Percentiles rank a stretch among this genome's conserved stretches.
phyloP scores from a whole-genome alignment of 805 yeast genomes.

The Saccharomyces paradoxus region DNA sequence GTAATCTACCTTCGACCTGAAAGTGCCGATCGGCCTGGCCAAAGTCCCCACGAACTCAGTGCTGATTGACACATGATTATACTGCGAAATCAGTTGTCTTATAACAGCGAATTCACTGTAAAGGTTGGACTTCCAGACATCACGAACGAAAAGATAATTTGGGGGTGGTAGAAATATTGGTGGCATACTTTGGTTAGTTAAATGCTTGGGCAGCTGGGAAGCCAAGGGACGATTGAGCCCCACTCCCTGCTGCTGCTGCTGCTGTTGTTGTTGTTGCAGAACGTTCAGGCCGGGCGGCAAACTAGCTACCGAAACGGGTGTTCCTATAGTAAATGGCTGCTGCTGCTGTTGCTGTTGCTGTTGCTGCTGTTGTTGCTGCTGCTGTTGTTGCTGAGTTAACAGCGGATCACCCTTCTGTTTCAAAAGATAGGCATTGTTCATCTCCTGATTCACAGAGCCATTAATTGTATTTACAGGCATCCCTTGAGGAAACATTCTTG shows the following conservation, averaged over 20 bases:
- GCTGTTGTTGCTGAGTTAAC: conserved; percentile 4
- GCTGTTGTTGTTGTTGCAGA: conserved; percentile 16
- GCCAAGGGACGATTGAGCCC: conserved; percentile 11
- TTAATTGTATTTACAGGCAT: conserved; percentile 7
- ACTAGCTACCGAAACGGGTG: conserved; percentile 6
- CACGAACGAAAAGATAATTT: conserved; percentile 42
- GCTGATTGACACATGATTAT: conserved; percentile 59
- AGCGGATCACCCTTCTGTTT: conserved; percentile 24
- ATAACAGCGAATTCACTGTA: conserved; percentile 58
- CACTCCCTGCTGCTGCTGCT: conserved; percentile 10
- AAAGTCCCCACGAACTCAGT: conserved; percentile 95
- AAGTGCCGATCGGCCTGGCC: conserved; percentile 91
- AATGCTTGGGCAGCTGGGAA: background rate
- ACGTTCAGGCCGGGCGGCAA: conserved; percentile 26
- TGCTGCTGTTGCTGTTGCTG: conserved; percentile 6
- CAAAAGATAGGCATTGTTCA: conserved; percentile 19
- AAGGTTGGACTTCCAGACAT: conserved; percentile 67
- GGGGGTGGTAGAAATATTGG: conserved; percentile 24
- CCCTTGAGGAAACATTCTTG: conserved; percentile 17
- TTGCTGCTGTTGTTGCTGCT: conserved; percentile 4
- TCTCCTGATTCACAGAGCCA: conserved; percentile 11
- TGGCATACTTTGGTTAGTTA: conserved; percentile 5
- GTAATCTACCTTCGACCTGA: conserved; percentile 81
- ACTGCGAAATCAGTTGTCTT: conserved; percentile 46
- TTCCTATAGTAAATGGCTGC: conserved; percentile 11